Base-by-base conservation (phyloP, 164 flowering plant species). In the Akebia trifoliata region DNA sequence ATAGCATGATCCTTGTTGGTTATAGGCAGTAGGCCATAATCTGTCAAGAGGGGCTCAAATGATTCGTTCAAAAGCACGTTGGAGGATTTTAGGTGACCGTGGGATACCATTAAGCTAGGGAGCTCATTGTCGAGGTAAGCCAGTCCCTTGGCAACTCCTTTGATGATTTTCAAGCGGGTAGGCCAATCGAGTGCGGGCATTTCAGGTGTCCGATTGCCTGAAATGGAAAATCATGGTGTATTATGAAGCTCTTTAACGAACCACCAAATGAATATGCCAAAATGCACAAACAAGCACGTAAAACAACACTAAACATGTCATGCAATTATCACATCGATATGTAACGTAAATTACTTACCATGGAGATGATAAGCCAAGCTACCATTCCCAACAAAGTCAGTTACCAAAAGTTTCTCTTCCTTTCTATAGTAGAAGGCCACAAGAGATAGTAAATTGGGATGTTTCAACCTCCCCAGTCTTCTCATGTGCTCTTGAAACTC, bases 401-500 rank as follows among this genome's bases (percentile, higher is more conserved):
- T 36, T 2, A 89, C 74, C 62, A 92, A 40, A 29, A 92, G 90
- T 79, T 92, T 89, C 72, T 92, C 98, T 54, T 89, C 96, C 43
- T 76, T 83, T 48, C 84, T 71, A 32, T 82, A 89, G 59, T 83
- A 83, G 59, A 72, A 92, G 17, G 96, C 93, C 40, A 87, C 82
- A 24, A 89, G 67, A 21, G 96, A 80, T 15, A 85, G 72, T 59
- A 92, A 43, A 38, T 93, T 93, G 4, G 79, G 78, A 69, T 93
- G 94, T 0, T 51, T 49, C 32, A 89, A 63, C 64, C 78, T 79
- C 6, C 93, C 96, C 0, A 92, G 22, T 65, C 87, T 79, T 56
- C 82, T 85, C 96, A 92, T 85, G 43, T 92, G 90, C 46, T 85
- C 87, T 32, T 83, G 81, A 59, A 92, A 92, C 47, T 83, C 95